These are phyloP conservation scores for Phytophthora citrophthora DNA, from an alignment of 352 stramenopile species.

Conservation along the genomic window DNA sequence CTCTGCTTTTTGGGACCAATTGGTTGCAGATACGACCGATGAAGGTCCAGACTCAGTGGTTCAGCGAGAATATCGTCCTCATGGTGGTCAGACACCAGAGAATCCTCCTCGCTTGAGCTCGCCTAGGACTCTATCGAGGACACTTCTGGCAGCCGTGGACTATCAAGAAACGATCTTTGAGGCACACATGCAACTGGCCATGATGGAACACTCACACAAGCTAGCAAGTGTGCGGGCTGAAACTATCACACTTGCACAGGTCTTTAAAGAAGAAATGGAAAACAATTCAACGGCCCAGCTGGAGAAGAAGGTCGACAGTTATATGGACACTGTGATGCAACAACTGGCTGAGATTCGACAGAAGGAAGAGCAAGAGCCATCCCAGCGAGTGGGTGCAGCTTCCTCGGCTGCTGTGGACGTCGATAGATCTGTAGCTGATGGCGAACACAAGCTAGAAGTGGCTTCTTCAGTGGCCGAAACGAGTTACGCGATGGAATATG, in stretches of 20 bases:
- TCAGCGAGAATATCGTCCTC: constrained; percentile 26
- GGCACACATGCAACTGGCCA: constrained; percentile 59
- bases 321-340: constrained; percentile 48
- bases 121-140: constrained; percentile 51
- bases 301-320: constrained; percentile 57
- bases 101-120: constrained; percentile 42
- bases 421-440: constrained; percentile 21
- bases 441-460: neutral
- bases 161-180: constrained; percentile 74
- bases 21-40: constrained; percentile 22
- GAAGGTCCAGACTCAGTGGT: constrained; percentile 32
- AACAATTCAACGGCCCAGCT: constrained; percentile 47
- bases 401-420: constrained; percentile 48
- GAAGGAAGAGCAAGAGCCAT: constrained; percentile 36
- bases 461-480: neutral
- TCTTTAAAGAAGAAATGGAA: constrained; percentile 78
- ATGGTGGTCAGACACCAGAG: constrained; percentile 24
- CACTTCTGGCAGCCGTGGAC: constrained; percentile 65
- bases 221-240: constrained; percentile 62
- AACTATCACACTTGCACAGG: constrained; percentile 54
- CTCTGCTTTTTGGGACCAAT: constrained; percentile 39
- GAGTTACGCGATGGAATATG: constrained; percentile 12
- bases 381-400: constrained; percentile 34
- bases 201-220: constrained; percentile 64
- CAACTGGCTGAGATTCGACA: constrained; percentile 49